Conservation (phyloP, 208 protist species). For the Trypanosoma congolense region DNA sequence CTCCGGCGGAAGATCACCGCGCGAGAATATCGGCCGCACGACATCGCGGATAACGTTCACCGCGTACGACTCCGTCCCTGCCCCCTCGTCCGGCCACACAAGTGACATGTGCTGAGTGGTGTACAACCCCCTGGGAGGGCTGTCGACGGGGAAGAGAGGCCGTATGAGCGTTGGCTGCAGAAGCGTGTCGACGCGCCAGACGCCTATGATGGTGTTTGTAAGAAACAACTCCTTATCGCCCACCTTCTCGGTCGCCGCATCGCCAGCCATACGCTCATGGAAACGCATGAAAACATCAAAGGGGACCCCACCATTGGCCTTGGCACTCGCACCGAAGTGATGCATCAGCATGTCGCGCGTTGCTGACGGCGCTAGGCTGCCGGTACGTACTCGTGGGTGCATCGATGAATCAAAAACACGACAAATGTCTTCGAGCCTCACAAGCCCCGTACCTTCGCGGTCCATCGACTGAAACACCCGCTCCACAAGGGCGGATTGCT, state of each 20-base stretch:
- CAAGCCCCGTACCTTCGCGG: slow-evolving; percentile 30
- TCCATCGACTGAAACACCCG: slow-evolving; percentile 22
- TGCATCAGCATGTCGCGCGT: slow-evolving; percentile 54
- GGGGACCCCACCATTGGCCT: slow-evolving; percentile 53
- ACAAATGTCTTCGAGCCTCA: slow-evolving; percentile 44
- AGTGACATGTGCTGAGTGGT: slow-evolving; percentile 68
- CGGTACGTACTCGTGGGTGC: slow-evolving; percentile 76
- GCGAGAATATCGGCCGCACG: slow-evolving; percentile 68
- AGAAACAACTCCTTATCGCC: slow-evolving; percentile 52
- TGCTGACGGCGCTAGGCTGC: slow-evolving; percentile 56
- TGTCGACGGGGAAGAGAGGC: slow-evolving; percentile 38
- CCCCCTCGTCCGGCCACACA: slow-evolving; percentile 37
- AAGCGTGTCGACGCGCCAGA: slow-evolving; percentile 76
- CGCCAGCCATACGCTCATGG: slow-evolving; percentile 72
- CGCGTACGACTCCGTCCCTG: slow-evolving; percentile 23
- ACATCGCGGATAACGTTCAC: slow-evolving; percentile 62
- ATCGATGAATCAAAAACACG: slow-evolving; percentile 51
- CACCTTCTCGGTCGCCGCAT: slow-evolving; percentile 53
- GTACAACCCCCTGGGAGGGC: slow-evolving; percentile 50
- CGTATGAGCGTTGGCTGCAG: slow-evolving; percentile 72
- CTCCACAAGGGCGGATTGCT: slow-evolving; percentile 17
- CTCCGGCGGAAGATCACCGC: slow-evolving; percentile 68
- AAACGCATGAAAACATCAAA: slow-evolving; percentile 77
- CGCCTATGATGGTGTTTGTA: slow-evolving; percentile 46
- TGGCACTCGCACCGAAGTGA: slow-evolving; percentile 51